Conservation (phyloP, 2,329 filamentous ascomycete genomes). For the Aurifilum marmelostoma region DNA sequence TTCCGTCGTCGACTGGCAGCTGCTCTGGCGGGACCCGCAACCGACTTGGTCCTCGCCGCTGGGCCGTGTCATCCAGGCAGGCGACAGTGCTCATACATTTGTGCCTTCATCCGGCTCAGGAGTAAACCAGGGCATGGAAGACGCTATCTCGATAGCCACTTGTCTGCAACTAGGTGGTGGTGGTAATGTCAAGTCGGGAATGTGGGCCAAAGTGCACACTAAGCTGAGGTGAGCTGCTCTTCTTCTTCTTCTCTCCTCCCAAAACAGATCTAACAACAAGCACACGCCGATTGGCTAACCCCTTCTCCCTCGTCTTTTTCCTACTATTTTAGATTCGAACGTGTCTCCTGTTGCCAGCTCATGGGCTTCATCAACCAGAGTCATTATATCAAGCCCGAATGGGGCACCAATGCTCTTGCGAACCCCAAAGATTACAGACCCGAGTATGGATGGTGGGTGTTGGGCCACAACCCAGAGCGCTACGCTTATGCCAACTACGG, state of each 20-base stretch:
- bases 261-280: too few species aligned
- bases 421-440: conserved; percentile 21
- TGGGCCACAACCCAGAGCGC: conserved; percentile 31
- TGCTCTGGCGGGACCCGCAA: conserved; percentile 37
- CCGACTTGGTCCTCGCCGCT: conserved; percentile 39
- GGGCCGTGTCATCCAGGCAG: conserved; percentile 42
- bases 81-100: conserved; percentile 46
- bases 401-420: conserved; percentile 20
- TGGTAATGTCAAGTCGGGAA: conserved; percentile 42
- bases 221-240: conserved; percentile 22
- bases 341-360: conserved; percentile 29
- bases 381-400: conserved; percentile 30
- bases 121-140: conserved; percentile 46
- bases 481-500: conserved; percentile 22
- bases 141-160: conserved; percentile 43
- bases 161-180: conserved; percentile 46
- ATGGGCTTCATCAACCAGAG: conserved; percentile 32
- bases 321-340: conserved; percentile 31
- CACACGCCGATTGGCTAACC: background rate
- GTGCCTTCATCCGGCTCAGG: conserved; percentile 45
- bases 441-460: conserved; percentile 32
- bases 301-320: too few species aligned
- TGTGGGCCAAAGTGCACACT: conserved; percentile 19
- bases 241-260: background rate
- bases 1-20: conserved; percentile 36